These are phyloP conservation scores for Pichia sp. DNA, from an alignment of 1,139 yeast species.

Conservation along the genomic window DNA sequence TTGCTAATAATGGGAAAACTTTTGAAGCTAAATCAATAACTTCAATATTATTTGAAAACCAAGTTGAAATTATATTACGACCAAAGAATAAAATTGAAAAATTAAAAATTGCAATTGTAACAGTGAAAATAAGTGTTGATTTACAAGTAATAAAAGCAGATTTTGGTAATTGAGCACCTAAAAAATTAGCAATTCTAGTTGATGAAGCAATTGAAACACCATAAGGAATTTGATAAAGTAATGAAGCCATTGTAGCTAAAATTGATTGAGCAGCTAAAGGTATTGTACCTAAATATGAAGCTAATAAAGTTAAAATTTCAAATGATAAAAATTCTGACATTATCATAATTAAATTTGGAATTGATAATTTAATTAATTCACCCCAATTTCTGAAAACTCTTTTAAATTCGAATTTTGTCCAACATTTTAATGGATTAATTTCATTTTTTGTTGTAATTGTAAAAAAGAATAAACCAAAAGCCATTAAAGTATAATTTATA, in stretches of 20 bases:
- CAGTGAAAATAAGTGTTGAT: conserved; percentile 42
- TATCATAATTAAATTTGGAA: conserved; percentile 54
- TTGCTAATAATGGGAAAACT: conserved; percentile 48
- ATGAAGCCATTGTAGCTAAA: conserved; percentile 50
- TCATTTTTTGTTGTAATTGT: conserved; percentile 37
- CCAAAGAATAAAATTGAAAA: conserved; percentile 37
- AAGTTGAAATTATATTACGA: conserved; percentile 28
- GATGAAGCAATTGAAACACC: conserved; percentile 57
- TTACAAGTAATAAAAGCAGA: conserved; percentile 43
- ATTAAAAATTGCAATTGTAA: conserved; percentile 37
- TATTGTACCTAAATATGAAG: conserved; percentile 49
- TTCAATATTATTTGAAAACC: conserved; percentile 30
- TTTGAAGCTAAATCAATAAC: conserved; percentile 38
- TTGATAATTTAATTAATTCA: conserved; percentile 41
- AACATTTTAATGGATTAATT: conserved; percentile 35
- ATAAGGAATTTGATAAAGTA: conserved; percentile 44
- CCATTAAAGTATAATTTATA: conserved; percentile 53
- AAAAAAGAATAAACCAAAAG: conserved; percentile 37
- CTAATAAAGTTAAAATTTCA: conserved; percentile 49
- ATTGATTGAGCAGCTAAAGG: conserved; percentile 55
- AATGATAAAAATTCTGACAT: conserved; percentile 56
- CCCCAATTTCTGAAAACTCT: conserved; percentile 42
- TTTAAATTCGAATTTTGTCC: conserved; percentile 37
- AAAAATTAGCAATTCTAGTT: conserved; percentile 52
- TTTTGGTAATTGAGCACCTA: conserved; percentile 47